phyloP scores from a whole-genome alignment of 352 stramenopile genomes.

The Peronosclerospora sorghi region DNA sequence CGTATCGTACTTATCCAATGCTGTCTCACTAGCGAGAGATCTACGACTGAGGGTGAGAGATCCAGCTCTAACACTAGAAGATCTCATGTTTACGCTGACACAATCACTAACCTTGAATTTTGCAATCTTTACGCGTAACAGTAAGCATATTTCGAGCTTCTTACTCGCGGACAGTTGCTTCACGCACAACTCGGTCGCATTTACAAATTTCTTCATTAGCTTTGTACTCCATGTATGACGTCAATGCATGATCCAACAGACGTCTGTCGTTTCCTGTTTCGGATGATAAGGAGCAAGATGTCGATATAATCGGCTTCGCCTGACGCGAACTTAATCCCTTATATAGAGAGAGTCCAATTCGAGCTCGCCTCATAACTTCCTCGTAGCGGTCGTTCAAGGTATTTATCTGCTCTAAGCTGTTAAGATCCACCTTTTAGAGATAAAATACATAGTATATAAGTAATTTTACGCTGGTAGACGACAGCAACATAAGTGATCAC shows the following conservation, averaged over 20 bases:
- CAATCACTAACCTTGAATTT: conserved; percentile 5
- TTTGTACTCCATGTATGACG: conserved; percentile 18
- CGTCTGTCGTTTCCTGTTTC: conserved; percentile 4
- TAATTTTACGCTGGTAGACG: background rate
- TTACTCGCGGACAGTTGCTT: conserved; percentile 11
- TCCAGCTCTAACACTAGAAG: too few species aligned
- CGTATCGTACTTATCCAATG: too few species aligned
- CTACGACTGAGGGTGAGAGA: too few species aligned
- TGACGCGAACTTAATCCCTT: conserved; percentile 6
- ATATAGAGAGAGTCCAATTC: background rate
- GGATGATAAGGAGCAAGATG: conserved; percentile 1
- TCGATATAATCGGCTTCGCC: background rate
- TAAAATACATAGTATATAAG: background rate
- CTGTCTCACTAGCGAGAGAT: too few species aligned
- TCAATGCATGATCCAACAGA: conserved; percentile 8
- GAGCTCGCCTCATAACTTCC: conserved; percentile 12
- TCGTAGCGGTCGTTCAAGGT: conserved; percentile 15
- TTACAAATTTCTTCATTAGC: conserved; percentile 10
- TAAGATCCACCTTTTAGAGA: conserved; percentile 11
- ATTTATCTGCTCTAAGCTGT: conserved; percentile 12
- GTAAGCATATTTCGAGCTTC: conserved; percentile 5
- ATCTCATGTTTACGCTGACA: background rate
- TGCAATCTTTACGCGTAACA: conserved; percentile 2
- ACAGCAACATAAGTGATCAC: conserved; percentile 1
- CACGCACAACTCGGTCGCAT: conserved; percentile 8